A percentile compares a stretch with the other conserved stretches of the same genome.
These are phyloP conservation scores for Stagonosporopsis rhizophila DNA, from an alignment of 2,329 filamentous ascomycete genomes.

Conservation along the genomic window DNA sequence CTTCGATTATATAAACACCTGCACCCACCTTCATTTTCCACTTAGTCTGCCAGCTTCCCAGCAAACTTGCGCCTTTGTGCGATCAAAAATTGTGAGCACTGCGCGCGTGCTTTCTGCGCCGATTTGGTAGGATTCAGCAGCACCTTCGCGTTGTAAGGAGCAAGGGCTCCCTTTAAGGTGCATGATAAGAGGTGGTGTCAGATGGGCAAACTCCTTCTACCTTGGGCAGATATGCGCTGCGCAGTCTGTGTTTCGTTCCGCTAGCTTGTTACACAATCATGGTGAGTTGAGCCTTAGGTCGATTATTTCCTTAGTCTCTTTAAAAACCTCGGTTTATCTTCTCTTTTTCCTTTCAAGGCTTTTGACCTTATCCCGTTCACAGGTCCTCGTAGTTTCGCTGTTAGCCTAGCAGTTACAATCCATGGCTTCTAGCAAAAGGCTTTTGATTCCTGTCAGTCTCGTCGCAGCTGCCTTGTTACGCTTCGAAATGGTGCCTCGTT, in stretches of 20 bases:
- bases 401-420: not conserved
- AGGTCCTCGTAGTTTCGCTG: not conserved
- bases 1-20: not conserved
- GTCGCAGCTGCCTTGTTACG: not conserved
- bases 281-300: not conserved
- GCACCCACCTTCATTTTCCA: not conserved
- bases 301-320: not conserved
- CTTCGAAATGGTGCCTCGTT: not conserved
- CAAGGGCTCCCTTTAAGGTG: not conserved
- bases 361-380: no score
- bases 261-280: not conserved
- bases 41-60: not conserved
- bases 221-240: not conserved
- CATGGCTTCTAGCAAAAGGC: not conserved
- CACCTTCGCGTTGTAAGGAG: not conserved
- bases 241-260: not conserved
- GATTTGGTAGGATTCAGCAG: not conserved
- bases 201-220: not conserved
- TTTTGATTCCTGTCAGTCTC: not conserved
- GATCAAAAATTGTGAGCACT: not conserved
- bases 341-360: no score
- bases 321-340: no score
- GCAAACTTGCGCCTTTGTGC: not conserved
- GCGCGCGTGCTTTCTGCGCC: not conserved
- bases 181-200: not conserved